These are phyloP conservation scores for Ambrosia hybrid DNA, from an alignment of 140 eudicot genomes.

Conservation along the genomic window DNA sequence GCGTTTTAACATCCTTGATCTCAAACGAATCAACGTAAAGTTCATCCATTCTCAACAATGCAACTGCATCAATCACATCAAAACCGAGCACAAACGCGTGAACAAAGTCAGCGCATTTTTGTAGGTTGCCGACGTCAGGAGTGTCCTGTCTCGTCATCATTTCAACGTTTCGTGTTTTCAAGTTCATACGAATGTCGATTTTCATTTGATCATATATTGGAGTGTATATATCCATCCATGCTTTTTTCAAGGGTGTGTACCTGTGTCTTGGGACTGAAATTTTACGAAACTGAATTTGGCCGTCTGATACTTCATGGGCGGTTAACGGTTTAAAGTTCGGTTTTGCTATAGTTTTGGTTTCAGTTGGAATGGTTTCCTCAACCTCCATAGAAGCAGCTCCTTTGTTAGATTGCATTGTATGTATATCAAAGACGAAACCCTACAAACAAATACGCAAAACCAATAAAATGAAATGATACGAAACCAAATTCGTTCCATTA, in stretches of 20 bases:
- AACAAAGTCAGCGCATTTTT: constrained; percentile 82
- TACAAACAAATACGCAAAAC: background rate
- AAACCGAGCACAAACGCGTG: constrained; percentile 87
- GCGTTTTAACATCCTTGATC: constrained; percentile 87
- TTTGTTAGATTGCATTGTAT: constrained; percentile 35
- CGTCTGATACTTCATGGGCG: constrained; percentile 78
- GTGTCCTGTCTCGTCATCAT: constrained; percentile 74
- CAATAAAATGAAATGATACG: background rate
- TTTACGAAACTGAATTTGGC: constrained; percentile 66
- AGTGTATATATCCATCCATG: constrained; percentile 80
- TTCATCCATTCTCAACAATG: constrained; percentile 74
- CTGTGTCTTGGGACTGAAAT: constrained; percentile 71
- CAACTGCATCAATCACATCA: constrained; percentile 66
- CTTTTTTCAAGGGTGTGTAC: constrained; percentile 70
- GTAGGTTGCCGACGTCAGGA: constrained; percentile 73
- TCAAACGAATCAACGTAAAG: constrained; percentile 80
- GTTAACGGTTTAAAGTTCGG: constrained; percentile 64
- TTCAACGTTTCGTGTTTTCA: constrained; percentile 71
- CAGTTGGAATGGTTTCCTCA: constrained; percentile 19
- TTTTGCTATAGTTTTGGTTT: constrained; percentile 34
- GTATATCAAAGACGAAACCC: background rate
- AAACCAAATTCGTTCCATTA: background rate
- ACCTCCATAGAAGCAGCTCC: constrained; percentile 46
- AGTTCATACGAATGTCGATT: constrained; percentile 75
- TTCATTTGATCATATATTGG: constrained; percentile 76